Conservation (phyloP, 2,329 filamentous ascomycete species). For the Aaosphaeria pasadenensis region DNA sequence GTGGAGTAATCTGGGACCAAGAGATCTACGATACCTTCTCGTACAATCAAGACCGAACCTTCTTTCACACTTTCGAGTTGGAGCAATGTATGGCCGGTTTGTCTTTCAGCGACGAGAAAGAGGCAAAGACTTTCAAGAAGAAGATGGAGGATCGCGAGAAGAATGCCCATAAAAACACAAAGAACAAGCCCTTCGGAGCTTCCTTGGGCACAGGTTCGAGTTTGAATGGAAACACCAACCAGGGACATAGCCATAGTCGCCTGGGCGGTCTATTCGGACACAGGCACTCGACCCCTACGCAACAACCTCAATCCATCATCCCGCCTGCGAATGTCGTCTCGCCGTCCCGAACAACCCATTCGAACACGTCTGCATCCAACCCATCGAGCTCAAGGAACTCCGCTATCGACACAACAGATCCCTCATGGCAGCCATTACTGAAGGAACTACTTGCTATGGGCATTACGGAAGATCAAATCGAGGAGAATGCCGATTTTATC, state of each 20-base stretch:
- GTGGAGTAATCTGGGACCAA: conserved; percentile 94
- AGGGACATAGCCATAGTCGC: conserved; percentile 43
- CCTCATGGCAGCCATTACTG: conserved; percentile 59
- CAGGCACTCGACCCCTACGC: conserved; percentile 44
- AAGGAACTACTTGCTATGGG: conserved; percentile 63
- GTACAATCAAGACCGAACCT: conserved; percentile 96
- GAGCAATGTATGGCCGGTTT: conserved; percentile 87
- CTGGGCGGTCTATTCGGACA: conserved; percentile 53
- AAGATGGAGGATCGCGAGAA: conserved; percentile 97
- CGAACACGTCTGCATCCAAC: conserved; percentile 12
- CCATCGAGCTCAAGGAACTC: conserved; percentile 37
- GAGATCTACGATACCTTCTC: conserved; percentile 94
- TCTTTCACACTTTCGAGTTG: conserved; percentile 96
- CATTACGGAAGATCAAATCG: conserved; percentile 66
- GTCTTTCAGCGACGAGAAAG: conserved; percentile 95
- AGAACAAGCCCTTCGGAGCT: conserved; percentile 67
- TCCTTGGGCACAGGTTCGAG: conserved; percentile 18
- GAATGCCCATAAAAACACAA: conserved; percentile 86
- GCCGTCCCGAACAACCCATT: conserved; percentile 33
- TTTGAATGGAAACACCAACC: conserved; percentile 25
- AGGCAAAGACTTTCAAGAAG: conserved; percentile 94
- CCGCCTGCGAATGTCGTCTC: conserved; percentile 42
- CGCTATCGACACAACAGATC: conserved; percentile 60
- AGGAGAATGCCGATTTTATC: conserved; percentile 66
- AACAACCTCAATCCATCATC: conserved; percentile 49